A percentile compares a stretch with the other conserved stretches of the same genome.
Evolutionary conservation across 352 stramenopile genomes (phyloP).

Genomic region (Phytophthora idaei): DNA sequence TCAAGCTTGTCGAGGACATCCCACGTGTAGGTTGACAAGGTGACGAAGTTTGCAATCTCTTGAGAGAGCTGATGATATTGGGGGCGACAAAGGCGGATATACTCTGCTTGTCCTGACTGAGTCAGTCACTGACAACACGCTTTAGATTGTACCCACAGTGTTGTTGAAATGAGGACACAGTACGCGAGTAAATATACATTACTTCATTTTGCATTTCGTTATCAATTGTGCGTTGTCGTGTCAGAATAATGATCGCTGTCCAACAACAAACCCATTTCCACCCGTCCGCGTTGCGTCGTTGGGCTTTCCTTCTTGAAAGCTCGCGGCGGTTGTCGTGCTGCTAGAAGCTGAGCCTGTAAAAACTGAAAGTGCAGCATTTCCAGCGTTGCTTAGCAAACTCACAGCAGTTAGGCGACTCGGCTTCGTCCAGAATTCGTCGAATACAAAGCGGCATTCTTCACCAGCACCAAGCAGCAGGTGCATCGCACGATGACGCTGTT

Average conservation of each 20-base stretch:
- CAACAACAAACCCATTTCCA: no score
- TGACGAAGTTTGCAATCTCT: no score
- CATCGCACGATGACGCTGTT: constrained; percentile 58
- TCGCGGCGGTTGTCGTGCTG: background rate
- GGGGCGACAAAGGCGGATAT: no score
- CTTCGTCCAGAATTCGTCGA: constrained; percentile 67
- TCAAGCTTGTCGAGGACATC: no score
- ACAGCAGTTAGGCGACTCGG: constrained; percentile 24
- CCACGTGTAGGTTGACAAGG: no score
- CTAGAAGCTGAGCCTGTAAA: constrained; percentile 11
- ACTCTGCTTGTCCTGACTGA: no score
- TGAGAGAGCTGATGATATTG: no score
- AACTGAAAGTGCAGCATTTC: constrained; percentile 21
- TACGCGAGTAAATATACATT: no score
- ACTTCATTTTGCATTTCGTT: background rate
- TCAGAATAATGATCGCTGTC: constrained; percentile 12
- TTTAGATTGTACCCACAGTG: no score
- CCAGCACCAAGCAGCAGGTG: constrained; percentile 62
- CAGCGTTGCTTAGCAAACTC: constrained; percentile 27
- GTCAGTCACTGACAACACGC: no score
- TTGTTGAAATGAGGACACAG: no score
- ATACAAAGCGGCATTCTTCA: constrained; percentile 62
- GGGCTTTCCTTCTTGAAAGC: background rate
- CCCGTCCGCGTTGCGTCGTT: background rate
- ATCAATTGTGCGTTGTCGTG: background rate